Conservation (phyloP, 805 yeast species). For the Lachancea sp. region DNA sequence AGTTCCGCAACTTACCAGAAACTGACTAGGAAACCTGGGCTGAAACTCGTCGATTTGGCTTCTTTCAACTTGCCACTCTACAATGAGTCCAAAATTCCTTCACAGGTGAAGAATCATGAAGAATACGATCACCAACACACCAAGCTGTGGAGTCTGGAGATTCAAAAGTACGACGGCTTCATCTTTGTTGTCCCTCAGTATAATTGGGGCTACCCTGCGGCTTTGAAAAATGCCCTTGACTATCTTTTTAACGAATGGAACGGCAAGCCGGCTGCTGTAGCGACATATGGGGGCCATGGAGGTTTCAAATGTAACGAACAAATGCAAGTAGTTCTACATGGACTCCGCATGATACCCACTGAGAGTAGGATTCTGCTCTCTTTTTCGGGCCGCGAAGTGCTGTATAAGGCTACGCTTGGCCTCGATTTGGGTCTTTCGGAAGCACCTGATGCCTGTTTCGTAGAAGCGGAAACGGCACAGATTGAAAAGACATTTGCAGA, state of each 20-base stretch:
- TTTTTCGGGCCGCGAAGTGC: slow-evolving; percentile 10
- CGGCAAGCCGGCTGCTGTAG: slow-evolving; percentile 31
- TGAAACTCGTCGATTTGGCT: slow-evolving; percentile 29
- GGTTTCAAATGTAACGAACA: slow-evolving; percentile 27
- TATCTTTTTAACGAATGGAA: slow-evolving; percentile 33
- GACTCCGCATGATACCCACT: slow-evolving; percentile 14
- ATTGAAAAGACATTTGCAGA: slow-evolving; percentile 1
- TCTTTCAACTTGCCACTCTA: slow-evolving; percentile 29
- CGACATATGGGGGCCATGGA: slow-evolving; percentile 32
- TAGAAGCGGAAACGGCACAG: background rate
- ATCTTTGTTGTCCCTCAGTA: slow-evolving; percentile 37
- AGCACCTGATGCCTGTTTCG: background rate
- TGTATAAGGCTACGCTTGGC: slow-evolving; percentile 6
- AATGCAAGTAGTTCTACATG: slow-evolving; percentile 21
- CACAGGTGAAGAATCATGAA: slow-evolving; percentile 13
- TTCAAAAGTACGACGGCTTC: slow-evolving; percentile 24
- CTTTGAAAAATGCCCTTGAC: slow-evolving; percentile 36
- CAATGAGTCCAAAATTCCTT: slow-evolving; percentile 30
- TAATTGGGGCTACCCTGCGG: slow-evolving; percentile 36
- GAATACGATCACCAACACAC: slow-evolving; percentile 26
- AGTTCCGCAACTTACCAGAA: background rate
- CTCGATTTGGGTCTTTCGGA: slow-evolving; percentile 4
- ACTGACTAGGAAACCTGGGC: background rate
- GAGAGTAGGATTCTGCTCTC: slow-evolving; percentile 11
- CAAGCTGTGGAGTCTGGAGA: slow-evolving; percentile 26